Evolutionary conservation across 305 asterid species (phyloP).

Genomic region (Fraxinus floribunda): DNA sequence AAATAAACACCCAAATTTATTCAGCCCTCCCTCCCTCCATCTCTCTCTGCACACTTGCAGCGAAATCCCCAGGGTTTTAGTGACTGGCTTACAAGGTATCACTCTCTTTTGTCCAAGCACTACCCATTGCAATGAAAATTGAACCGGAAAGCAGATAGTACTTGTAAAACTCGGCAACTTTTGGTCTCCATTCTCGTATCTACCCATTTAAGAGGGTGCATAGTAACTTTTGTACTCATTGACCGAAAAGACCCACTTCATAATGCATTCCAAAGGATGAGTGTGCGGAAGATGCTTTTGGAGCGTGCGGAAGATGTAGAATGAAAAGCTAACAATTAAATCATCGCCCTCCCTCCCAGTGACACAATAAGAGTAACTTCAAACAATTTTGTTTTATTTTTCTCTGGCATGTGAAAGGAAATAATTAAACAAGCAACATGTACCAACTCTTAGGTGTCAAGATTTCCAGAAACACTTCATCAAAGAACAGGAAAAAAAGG

Average conservation of each 20-base stretch:
- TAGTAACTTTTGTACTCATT: background rate
- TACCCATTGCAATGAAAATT: background rate
- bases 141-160: background rate
- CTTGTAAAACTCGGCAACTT: background rate
- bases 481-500: background rate
- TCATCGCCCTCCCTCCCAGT: background rate
- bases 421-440: background rate
- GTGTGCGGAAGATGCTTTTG: background rate
- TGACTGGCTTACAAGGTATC: background rate
- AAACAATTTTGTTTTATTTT: background rate
- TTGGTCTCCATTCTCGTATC: background rate
- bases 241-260: background rate
- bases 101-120: background rate
- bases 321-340: background rate
- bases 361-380: background rate
- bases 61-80: background rate
- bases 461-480: background rate
- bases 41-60: background rate
- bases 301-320: background rate
- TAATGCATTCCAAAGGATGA: background rate
- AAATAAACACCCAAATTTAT: background rate
- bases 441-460: background rate
- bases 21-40: background rate
- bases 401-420: background rate
- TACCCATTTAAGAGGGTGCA: background rate